phyloP scores from a whole-genome alignment of 257 asterid species.

The Nicotiana sylvestris region DNA sequence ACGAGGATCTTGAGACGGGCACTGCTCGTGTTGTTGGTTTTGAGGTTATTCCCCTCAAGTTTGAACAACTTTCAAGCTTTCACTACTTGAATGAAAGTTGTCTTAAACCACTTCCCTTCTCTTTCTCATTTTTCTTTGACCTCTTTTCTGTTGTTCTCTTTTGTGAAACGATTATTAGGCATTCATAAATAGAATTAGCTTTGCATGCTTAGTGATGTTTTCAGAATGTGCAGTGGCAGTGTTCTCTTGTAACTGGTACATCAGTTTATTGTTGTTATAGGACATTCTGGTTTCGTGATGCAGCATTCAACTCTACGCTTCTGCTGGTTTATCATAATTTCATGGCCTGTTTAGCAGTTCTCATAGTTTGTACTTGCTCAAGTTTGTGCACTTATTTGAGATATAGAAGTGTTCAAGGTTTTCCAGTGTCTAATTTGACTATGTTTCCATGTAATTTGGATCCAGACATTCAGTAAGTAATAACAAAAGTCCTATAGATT shows the following conservation, averaged over 20 bases:
- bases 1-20: conserved; percentile 36
- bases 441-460: not conserved
- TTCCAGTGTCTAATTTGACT: not conserved
- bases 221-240: not conserved
- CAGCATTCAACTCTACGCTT: not conserved
- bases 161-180: not conserved
- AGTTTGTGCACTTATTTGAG: not conserved
- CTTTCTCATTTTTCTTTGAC: not conserved
- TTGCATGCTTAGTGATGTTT: not conserved
- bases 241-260: not conserved
- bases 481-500: not conserved
- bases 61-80: conserved; percentile 10
- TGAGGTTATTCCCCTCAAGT: conserved; percentile 54
- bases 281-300: not conserved
- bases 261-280: not conserved
- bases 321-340: not conserved
- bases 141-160: not conserved
- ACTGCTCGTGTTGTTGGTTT: conserved; percentile 49
- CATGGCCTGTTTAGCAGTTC: not conserved
- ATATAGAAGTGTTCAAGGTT: not conserved
- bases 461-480: not conserved
- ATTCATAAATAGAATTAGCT: not conserved
- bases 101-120: not conserved
- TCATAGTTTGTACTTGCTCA: not conserved
- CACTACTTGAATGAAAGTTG: not conserved